These are phyloP conservation scores for Penicillium nordicum DNA, from an alignment of 2,329 filamentous ascomycete genomes.

Conservation along the genomic window DNA sequence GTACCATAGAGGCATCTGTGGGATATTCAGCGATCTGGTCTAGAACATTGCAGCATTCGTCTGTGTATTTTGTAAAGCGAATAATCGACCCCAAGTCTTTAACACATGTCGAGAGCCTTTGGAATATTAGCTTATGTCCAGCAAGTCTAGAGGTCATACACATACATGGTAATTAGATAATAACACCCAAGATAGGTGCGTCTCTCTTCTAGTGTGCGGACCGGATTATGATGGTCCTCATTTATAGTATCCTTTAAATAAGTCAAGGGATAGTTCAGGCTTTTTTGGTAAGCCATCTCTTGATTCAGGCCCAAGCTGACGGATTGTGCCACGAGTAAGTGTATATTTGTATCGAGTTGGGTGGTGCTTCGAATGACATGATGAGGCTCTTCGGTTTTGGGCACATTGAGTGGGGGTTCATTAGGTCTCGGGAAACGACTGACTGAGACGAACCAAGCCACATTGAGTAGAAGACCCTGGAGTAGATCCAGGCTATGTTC, in stretches of 20 bases:
- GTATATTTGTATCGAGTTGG: conserved; percentile 52
- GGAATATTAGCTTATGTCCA: not conserved
- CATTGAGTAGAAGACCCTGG: conserved; percentile 47
- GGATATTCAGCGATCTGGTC: conserved; percentile 46
- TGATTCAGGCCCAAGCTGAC: conserved; percentile 47
- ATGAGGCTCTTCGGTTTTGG: conserved; percentile 2
- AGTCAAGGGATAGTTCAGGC: conserved; percentile 7
- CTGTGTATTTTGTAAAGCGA: conserved; percentile 53
- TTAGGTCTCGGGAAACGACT: not conserved
- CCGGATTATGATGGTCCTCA: conserved; percentile 28
- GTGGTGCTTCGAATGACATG: conserved; percentile 16
- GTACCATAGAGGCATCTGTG: conserved; percentile 47
- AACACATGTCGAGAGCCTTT: conserved; percentile 31
- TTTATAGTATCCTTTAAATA: conserved; percentile 10
- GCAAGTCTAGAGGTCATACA: not conserved
- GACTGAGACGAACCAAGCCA: conserved; percentile 44
- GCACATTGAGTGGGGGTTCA: not conserved
- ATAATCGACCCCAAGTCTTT: conserved; percentile 49
- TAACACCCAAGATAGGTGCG: conserved; percentile 54
- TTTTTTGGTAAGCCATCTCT: conserved; percentile 5
- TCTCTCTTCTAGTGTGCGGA: conserved; percentile 52
- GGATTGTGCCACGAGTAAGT: conserved; percentile 48
- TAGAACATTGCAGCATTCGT: conserved; percentile 50
- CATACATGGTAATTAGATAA: conserved; percentile 55
- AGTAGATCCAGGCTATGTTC: conserved; percentile 45